Evolutionary conservation across 495 filamentous ascomycete genomes (phyloP), one percentile per base, ranked within the genome.

Genomic region (Chaetomium cochliodes): DNA sequence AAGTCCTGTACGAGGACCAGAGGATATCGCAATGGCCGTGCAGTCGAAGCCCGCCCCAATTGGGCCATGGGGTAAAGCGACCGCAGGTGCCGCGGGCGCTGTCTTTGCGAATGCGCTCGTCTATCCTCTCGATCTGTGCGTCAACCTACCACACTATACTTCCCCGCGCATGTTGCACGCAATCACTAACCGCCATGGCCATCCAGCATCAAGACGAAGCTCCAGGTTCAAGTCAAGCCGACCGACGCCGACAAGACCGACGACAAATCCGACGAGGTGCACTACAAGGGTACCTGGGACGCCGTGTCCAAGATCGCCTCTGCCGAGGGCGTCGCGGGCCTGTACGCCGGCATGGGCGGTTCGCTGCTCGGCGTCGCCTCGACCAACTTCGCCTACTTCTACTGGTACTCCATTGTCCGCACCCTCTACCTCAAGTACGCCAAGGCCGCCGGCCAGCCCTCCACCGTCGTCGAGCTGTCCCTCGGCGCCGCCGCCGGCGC

Each of bases 361-460:
- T 85, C 92, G 8, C 82, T 99, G 13, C 77, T 97, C 20, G 94
- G 94, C 50, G 96, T 98, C 16, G 93, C 92, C 9, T 97, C 92
- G 16, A 98, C 92, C 62, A 99, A 99, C 74, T 99, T 99, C 73
- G 94, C 94, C 65, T 99, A 99, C 78, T 99, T 99, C 73, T 99
- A 98, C 81, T 99, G 94, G 94, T 98, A 99, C 77, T 93, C 91
- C 23, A 75, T 92, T 20, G 92, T 97, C 16, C 88, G 94, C 50
- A 85, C 84, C 15, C 78, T 97, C 44, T 98, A 97, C 74, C 78
- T 92, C 73, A 84, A 86, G 37, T 89, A 85, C 39, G 82, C 84
- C 64, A 85, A 84, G 65, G 64, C 81, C n/a, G 72, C 84, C 3
- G 82, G 80, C 37, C 79, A 87, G 22, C 93, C 93, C 18, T 86